A percentile compares a stretch with the other conserved stretches of the same genome.
Conservation (phyloP, 2,329 filamentous ascomycete species). For the Daldinia sp. region DNA sequence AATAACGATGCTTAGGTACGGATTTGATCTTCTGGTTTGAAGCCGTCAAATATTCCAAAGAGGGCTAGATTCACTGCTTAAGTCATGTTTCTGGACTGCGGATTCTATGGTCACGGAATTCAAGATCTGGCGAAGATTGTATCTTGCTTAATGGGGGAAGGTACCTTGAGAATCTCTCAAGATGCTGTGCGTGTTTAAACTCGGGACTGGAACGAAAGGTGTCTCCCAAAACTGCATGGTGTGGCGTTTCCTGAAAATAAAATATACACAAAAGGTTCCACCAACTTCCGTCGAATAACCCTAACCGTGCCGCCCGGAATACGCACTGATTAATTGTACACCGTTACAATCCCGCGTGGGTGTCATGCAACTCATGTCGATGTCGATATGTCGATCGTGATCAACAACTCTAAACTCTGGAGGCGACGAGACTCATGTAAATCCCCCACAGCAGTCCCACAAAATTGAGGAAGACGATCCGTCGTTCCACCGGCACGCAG, state of each 20-base stretch:
- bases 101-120: not conserved
- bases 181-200: not conserved
- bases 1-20: not conserved
- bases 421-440: conserved; percentile 63
- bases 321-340: conserved; percentile 32
- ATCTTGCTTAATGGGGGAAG: not conserved
- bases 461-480: conserved; percentile 64
- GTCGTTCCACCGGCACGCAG: conserved; percentile 61
- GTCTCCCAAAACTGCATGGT: not conserved
- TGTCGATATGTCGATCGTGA: conserved; percentile 26
- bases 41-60: not conserved
- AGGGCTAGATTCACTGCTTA: not conserved
- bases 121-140: not conserved
- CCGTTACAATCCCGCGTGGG: conserved; percentile 18
- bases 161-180: conserved; percentile 39
- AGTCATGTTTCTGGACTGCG: not conserved
- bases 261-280: conserved; percentile 7
- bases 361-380: conserved; percentile 15
- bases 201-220: conserved; percentile 36
- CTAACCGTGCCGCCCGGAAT: conserved; percentile 5
- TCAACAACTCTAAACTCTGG: conserved; percentile 52
- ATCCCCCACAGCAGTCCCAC: conserved; percentile 64
- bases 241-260: conserved; percentile 15
- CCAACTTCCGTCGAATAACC: not conserved
- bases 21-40: not conserved